phyloP scores from a whole-genome alignment of 1,284 basidiomycete species.

The Cryptococcus sp. region DNA sequence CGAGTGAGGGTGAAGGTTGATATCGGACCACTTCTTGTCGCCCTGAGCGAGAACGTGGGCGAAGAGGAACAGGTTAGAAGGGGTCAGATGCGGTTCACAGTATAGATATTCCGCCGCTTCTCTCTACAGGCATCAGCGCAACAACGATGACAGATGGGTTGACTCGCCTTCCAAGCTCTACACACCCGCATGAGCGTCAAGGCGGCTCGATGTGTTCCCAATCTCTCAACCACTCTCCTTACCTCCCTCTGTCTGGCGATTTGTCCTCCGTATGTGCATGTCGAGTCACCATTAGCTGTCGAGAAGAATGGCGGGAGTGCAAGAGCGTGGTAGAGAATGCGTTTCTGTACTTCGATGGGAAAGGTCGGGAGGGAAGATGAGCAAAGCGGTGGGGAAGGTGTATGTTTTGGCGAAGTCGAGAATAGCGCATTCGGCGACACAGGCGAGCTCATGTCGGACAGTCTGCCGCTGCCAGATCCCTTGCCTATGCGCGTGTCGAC shows the following conservation, averaged over 20 bases:
- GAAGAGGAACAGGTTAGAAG: slow-evolving; percentile 56
- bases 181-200: slow-evolving; percentile 58
- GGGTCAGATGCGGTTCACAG: slow-evolving; percentile 52
- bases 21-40: slow-evolving; percentile 76
- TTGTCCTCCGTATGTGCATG: slow-evolving; percentile 14
- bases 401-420: background rate
- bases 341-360: slow-evolving; percentile 10
- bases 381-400: background rate
- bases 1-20: slow-evolving; percentile 73
- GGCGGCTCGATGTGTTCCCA: slow-evolving; percentile 18
- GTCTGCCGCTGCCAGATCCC: too few relatives aligned
- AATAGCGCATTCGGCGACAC: background rate
- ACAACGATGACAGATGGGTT: background rate
- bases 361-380: slow-evolving; percentile 1
- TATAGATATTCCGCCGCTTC: slow-evolving; percentile 61
- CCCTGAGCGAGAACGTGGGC: slow-evolving; percentile 54
- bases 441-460: background rate
- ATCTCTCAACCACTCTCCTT: slow-evolving; percentile 14
- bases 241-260: slow-evolving; percentile 9
- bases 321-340: slow-evolving; percentile 9
- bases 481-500: too few relatives aligned
- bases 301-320: background rate
- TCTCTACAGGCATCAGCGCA: background rate
- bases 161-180: slow-evolving; percentile 63
- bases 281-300: background rate